These are phyloP conservation scores for Glutinoglossum americanum DNA, from an alignment of 495 filamentous ascomycete species.

Conservation along the genomic window DNA sequence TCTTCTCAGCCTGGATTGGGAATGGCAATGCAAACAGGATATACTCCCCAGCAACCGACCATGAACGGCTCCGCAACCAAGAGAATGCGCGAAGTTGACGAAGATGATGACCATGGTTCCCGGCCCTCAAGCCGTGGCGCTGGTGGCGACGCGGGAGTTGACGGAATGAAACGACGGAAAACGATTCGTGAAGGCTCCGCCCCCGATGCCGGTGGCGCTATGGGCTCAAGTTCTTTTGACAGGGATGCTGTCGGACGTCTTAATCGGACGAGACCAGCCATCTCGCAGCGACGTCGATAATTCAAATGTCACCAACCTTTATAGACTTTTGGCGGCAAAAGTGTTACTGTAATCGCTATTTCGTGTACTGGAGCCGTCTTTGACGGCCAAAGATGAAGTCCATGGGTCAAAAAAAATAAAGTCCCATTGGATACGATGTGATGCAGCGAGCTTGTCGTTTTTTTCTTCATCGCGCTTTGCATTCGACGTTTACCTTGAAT, in stretches of 20 bases:
- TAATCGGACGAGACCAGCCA: slow-evolving; percentile 6
- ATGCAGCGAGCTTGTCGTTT: slow-evolving; percentile 3
- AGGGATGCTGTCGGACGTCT: slow-evolving; percentile 8
- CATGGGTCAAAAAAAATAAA: neutral
- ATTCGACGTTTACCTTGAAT: neutral
- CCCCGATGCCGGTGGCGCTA: slow-evolving; percentile 16
- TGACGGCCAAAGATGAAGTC: slow-evolving; percentile 2
- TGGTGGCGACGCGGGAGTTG: slow-evolving; percentile 17
- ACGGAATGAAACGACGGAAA: slow-evolving; percentile 67
- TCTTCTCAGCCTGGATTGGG: slow-evolving; percentile 35
- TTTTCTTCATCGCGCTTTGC: neutral
- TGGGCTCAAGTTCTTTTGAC: slow-evolving; percentile 20
- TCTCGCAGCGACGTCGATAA: slow-evolving; percentile 7
- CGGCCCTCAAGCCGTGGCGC: slow-evolving; percentile 40
- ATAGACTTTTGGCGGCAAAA: slow-evolving; percentile 1
- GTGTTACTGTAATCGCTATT: slow-evolving; percentile 2
- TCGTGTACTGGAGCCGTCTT: neutral
- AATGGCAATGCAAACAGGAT: slow-evolving; percentile 33
- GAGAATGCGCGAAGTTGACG: slow-evolving; percentile 53
- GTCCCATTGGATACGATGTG: slow-evolving; percentile 3
- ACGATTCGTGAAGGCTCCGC: slow-evolving; percentile 42
- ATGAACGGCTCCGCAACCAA: slow-evolving; percentile 61
- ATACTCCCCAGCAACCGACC: slow-evolving; percentile 28
- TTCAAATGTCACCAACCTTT: slow-evolving; percentile 1
- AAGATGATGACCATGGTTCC: slow-evolving; percentile 47